phyloP scores from a whole-genome alignment of 176 grass and related monocot species.

The Chloris gayana region DNA sequence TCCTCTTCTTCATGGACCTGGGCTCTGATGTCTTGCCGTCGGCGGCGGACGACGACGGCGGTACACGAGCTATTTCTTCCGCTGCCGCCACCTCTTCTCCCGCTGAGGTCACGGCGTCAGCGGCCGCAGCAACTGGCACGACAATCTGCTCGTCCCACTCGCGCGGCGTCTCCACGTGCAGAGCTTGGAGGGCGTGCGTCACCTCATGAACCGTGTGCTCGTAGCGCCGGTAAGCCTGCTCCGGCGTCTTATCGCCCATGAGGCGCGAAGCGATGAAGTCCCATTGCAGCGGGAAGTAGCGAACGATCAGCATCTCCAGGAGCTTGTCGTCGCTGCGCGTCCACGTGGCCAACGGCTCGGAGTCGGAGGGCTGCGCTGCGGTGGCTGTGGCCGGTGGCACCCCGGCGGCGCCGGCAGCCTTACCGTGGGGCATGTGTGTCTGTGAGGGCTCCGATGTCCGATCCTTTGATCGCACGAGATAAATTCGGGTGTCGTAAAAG shows the following conservation, averaged over 20 bases:
- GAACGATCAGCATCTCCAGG: constrained; percentile 28
- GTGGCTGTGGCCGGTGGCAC: no score
- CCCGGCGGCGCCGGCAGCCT: neutral
- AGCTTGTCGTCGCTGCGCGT: constrained; percentile 40
- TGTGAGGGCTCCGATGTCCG: neutral
- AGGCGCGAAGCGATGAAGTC: neutral
- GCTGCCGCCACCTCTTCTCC: no score
- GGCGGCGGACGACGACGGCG: neutral
- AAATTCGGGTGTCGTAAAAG: neutral
- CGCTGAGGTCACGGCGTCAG: no score
- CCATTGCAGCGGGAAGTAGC: neutral
- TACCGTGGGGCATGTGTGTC: neutral
- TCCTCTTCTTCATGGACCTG: neutral
- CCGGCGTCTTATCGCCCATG: neutral
- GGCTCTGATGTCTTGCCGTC: neutral
- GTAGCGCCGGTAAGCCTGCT: neutral
- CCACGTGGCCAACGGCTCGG: neutral
- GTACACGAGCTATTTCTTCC: neutral
- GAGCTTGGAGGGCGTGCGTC: neutral
- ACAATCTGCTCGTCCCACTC: constrained; percentile 1
- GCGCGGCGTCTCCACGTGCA: constrained; percentile 9
- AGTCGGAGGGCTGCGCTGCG: no score
- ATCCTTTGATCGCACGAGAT: neutral
- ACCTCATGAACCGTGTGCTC: neutral
- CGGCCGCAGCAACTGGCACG: neutral